Conservation (phyloP, 352 stramenopile species). For the Thalassiosira oceanica region DNA sequence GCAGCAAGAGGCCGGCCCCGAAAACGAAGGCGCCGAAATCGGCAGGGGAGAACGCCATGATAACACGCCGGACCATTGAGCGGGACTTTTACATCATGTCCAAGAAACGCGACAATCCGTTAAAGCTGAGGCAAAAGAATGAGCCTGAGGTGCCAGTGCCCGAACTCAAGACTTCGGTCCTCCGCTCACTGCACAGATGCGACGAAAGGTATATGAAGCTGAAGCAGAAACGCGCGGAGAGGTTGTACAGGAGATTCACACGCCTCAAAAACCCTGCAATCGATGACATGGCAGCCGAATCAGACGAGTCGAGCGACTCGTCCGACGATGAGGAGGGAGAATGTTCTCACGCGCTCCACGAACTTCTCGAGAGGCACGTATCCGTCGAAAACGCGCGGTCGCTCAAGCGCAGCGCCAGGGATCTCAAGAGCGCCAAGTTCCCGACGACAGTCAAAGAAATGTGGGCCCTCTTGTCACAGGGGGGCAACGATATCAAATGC, state of each 20-base stretch:
- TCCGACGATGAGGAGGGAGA: conserved; percentile 33
- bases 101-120: conserved; percentile 40
- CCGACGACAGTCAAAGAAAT: conserved; percentile 34
- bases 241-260: conserved; percentile 32
- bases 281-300: not conserved
- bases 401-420: conserved; percentile 33
- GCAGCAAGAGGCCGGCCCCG: not conserved
- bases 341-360: conserved; percentile 37
- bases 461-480: conserved; percentile 38
- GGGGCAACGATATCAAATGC: not conserved
- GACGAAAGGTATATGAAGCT: conserved; percentile 35
- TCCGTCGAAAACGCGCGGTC: conserved; percentile 41
- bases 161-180: conserved; percentile 41
- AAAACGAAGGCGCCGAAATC: not conserved
- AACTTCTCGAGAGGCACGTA: conserved; percentile 44
- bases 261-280: conserved; percentile 15
- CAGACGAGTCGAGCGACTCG: conserved; percentile 14
- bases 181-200: conserved; percentile 54
- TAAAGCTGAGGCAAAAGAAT: conserved; percentile 13
- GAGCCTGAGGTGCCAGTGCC: conserved; percentile 19
- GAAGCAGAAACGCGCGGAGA: conserved; percentile 27
- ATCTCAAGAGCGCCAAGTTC: conserved; percentile 18
- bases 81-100: conserved; percentile 58
- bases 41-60: conserved; percentile 22
- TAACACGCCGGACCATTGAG: conserved; percentile 51